Evolutionary conservation across 331 rosid genomes (phyloP).

Genomic region (Rosa hybrid): DNA sequence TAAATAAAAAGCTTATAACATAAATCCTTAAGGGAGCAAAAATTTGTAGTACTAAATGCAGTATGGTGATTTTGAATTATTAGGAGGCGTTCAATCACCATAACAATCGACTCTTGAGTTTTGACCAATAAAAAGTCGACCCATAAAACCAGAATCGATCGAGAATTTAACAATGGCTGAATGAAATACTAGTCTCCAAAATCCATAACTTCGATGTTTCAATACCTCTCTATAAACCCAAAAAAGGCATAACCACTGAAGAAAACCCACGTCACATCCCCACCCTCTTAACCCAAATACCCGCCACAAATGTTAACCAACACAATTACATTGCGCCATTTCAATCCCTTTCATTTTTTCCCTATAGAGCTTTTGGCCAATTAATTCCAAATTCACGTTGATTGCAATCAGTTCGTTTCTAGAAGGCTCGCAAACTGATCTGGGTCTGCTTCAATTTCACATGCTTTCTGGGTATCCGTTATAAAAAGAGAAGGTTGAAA

Average conservation of each 20-base stretch:
- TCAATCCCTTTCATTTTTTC: background rate
- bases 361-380: background rate
- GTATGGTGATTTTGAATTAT: no score
- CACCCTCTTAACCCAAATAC: background rate
- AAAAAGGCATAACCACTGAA: background rate
- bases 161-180: background rate
- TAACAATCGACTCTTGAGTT: background rate
- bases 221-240: background rate
- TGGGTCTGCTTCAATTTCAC: background rate
- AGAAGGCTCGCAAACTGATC: background rate
- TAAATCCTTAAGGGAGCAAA: no score
- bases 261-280: background rate
- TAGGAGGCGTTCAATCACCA: background rate
- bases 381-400: no score
- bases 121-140: background rate
- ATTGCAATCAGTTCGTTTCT: background rate
- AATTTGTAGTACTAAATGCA: no score
- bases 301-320: background rate
- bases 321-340: background rate
- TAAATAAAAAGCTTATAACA: no score
- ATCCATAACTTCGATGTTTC: background rate
- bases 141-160: background rate
- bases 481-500: no score
- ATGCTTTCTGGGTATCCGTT: background rate
- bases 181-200: background rate